Evolutionary conservation across 2,329 filamentous ascomycete species (phyloP).

Genomic region (Calonectria pseudoturangicola): DNA sequence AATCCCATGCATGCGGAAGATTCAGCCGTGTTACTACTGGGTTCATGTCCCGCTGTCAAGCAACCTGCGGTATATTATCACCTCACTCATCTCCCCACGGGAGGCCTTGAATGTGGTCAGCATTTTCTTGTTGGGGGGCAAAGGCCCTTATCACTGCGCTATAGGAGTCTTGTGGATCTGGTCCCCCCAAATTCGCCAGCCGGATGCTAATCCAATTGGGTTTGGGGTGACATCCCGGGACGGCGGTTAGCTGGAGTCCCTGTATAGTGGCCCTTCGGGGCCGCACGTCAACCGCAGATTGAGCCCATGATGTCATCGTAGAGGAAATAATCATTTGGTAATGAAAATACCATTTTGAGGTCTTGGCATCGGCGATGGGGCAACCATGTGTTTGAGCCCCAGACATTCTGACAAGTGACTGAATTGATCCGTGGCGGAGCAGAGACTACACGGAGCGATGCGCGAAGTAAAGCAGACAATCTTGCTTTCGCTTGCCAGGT

Average conservation of each 20-base stretch:
- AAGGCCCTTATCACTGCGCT: constrained; percentile 5
- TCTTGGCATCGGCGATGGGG: constrained; percentile 21
- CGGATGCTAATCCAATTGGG: constrained; percentile 15
- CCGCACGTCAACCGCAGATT: constrained; percentile 22
- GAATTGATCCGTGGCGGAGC: background rate
- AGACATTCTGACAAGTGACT: background rate
- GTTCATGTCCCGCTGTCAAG: background rate
- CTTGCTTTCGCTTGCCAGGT: too few relatives aligned
- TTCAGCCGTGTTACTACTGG: too few relatives aligned
- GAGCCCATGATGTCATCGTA: constrained; percentile 15
- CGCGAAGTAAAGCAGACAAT: background rate
- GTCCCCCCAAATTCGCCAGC: background rate
- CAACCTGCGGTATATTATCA: background rate
- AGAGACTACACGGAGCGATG: background rate
- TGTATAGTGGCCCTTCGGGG: background rate
- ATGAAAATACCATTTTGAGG: constrained; percentile 7
- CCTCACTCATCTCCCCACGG: background rate
- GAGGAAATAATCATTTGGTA: constrained; percentile 12
- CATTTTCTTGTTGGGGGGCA: constrained; percentile 5
- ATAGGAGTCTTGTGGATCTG: background rate
- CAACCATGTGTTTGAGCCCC: constrained; percentile 7
- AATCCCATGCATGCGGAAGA: background rate
- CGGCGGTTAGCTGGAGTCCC: constrained; percentile 12
- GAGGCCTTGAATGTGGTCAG: background rate
- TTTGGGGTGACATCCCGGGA: background rate